phyloP scores from a whole-genome alignment of 2,329 filamentous ascomycete genomes.

The Apiospora pterosperma region DNA sequence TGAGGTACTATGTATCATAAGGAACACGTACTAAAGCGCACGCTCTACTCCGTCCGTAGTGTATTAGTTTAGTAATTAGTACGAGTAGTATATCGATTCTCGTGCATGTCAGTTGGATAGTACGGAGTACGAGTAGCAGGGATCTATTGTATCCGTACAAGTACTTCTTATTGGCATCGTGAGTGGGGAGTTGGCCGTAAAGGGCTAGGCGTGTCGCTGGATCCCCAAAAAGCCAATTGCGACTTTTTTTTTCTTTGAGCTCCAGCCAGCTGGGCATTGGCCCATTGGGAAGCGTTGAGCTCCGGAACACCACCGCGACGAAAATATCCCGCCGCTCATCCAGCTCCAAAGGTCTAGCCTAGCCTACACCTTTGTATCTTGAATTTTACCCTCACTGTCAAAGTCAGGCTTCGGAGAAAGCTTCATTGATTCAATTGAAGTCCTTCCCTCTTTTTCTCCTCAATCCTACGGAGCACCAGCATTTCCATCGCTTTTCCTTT shows the following conservation, averaged over 20 bases:
- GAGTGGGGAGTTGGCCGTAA: not conserved
- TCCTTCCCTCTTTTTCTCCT: conserved; percentile 20
- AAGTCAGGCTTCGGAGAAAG: not conserved
- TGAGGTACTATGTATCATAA: too few species aligned
- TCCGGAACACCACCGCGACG: conserved; percentile 10
- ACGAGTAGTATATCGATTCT: too few species aligned
- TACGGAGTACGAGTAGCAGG: too few species aligned
- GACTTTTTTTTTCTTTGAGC: conserved; percentile 3
- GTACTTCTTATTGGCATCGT: too few species aligned
- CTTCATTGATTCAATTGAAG: conserved; percentile 8
- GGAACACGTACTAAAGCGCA: too few species aligned
- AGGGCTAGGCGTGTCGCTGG: not conserved
- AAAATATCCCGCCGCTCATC: conserved; percentile 19
- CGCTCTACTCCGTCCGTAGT: too few species aligned
- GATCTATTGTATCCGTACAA: too few species aligned
- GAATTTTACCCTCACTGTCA: not conserved
- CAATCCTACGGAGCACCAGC: conserved; percentile 13
- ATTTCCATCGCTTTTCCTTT: not conserved
- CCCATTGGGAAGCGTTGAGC: not conserved
- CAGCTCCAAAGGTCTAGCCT: conserved; percentile 8
- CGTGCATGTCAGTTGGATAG: too few species aligned
- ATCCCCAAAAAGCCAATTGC: conserved; percentile 2
- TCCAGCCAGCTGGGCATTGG: not conserved
- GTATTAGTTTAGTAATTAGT: too few species aligned
- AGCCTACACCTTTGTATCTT: not conserved